Base-by-base conservation (phyloP, 768 basidiomycete species). In the Serendipita indica region DNA sequence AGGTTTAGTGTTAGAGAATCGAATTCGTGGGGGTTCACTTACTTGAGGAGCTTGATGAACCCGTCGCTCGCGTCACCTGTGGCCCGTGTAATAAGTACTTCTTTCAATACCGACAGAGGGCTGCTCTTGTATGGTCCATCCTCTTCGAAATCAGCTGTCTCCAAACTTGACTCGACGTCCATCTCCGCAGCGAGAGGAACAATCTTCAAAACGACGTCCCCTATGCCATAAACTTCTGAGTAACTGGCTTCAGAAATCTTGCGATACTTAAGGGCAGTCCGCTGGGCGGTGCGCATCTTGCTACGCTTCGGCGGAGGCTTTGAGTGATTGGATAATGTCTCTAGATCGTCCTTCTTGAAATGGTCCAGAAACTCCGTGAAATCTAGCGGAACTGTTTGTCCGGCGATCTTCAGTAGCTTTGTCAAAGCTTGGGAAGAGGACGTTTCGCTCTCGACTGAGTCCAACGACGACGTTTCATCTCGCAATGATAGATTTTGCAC, bases 221-320 rank as follows among this genome's bases (percentile, higher is more conserved):
- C 85, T 56, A 92, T 84, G 5, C 86, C 86, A 69, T 89, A 99
- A 28, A 99, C 96, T 67, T 99, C 96, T 0, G 90, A 94, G 69
- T 86, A 99, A 52, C 87, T 89, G 4, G 96, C 96, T 72, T 99
- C 96, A 39, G 94, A 94, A 45, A 97, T 83, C 70, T 99, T 99
- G 63, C 71, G 75, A 70, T 91, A 90, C 49, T 30, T 54, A 16
- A 54, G 30, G 16, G 49, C 20, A 16, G 20, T 16, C 30, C 30
- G 20, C 22, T 54, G 10, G 6, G 30, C 49, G 20, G 49, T 54
- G 20, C 49, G 20, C 7, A 28, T 32, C 22, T 54, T 54, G 10
- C 30, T 28, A 16, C 16, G 49, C 30, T 54, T 18, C 20, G 30
- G 20, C 27, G 18, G 18, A 7, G 16, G 16, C 6, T 25, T 6